Conservation (phyloP, 768 basidiomycete genomes). For the Tricholoma sp. region DNA sequence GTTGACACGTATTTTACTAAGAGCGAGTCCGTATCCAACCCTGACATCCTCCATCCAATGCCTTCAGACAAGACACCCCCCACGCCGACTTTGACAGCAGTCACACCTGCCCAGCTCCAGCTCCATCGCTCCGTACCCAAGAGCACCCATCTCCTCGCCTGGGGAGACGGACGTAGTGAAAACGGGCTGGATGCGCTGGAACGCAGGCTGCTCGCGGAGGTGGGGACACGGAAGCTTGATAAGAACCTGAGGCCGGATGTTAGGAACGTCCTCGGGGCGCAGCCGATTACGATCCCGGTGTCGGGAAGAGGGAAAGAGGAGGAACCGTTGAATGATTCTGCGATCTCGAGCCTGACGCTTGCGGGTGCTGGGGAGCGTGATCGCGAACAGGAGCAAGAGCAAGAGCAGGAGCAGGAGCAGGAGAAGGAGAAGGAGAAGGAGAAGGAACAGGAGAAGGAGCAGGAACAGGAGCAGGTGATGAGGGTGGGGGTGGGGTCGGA, state of each 20-base stretch:
- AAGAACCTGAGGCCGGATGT: constrained; percentile 27
- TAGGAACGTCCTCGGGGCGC: constrained; percentile 23
- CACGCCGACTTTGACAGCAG: constrained; percentile 48
- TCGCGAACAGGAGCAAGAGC: constrained; percentile 14
- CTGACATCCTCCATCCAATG: constrained; percentile 2
- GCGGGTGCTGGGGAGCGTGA: constrained; percentile 23
- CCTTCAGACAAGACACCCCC: constrained; percentile 38
- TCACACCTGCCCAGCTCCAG: constrained; percentile 26
- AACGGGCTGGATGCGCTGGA: constrained; percentile 74
- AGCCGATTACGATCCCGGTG: constrained; percentile 31
- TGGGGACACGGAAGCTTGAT: constrained; percentile 59
- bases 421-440: constrained; percentile 14
- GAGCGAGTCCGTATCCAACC: not conserved
- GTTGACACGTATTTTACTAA: constrained; percentile 25
- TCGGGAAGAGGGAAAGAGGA: constrained; percentile 17
- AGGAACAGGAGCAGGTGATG: constrained; percentile 4
- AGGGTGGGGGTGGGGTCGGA: constrained; percentile 15
- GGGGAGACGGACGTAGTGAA: constrained; percentile 24
- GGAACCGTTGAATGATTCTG: constrained; percentile 43
- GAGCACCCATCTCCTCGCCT: constrained; percentile 6
- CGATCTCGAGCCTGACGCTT: constrained; percentile 51
- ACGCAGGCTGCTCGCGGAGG: constrained; percentile 59
- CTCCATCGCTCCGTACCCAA: constrained; percentile 4
- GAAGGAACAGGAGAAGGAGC: constrained; percentile 11
- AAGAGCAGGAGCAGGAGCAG: constrained; percentile 7